Conservation (phyloP, 1,139 yeast genomes). For the Arxiozyma slooffiae region DNA sequence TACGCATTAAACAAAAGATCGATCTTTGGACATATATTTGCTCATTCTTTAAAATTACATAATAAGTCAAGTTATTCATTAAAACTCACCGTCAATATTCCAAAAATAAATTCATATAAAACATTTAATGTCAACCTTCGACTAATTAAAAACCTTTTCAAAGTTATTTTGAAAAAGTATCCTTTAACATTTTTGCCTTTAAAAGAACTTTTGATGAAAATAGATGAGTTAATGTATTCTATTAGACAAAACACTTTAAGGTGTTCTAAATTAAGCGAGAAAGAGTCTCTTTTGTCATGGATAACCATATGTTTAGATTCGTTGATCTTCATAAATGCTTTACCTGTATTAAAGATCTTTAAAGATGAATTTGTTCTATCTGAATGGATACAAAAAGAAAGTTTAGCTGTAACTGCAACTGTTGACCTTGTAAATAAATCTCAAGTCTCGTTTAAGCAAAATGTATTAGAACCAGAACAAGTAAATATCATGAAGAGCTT, state of each 20-base stretch:
- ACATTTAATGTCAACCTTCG: conserved; percentile 12
- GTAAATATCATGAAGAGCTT: conserved; percentile 48
- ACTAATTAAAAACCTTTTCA: conserved; percentile 11
- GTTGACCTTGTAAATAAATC: not conserved
- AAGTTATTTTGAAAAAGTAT: conserved; percentile 7
- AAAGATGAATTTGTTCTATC: conserved; percentile 8
- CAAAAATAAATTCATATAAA: not conserved
- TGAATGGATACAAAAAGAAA: conserved; percentile 13
- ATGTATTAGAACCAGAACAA: conserved; percentile 34
- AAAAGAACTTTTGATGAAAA: conserved; percentile 5
- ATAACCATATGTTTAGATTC: conserved; percentile 15
- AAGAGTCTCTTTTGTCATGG: conserved; percentile 8
- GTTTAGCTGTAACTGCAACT: conserved; percentile 4
- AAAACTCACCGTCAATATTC: conserved; percentile 7
- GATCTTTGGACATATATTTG: conserved; percentile 9
- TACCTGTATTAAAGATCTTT: conserved; percentile 1
- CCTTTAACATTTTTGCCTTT: conserved; percentile 16
- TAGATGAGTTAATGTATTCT: conserved; percentile 1
- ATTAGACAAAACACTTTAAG: not conserved
- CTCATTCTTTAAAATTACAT: conserved; percentile 7
- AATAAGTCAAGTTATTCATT: conserved; percentile 1
- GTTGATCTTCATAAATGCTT: conserved; percentile 9
- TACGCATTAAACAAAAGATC: conserved; percentile 10
- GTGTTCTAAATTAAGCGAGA: conserved; percentile 1
- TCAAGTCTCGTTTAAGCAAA: not conserved